Evolutionary conservation across 257 asterid genomes (phyloP).

Genomic region (Gentiana macrophylla): DNA sequence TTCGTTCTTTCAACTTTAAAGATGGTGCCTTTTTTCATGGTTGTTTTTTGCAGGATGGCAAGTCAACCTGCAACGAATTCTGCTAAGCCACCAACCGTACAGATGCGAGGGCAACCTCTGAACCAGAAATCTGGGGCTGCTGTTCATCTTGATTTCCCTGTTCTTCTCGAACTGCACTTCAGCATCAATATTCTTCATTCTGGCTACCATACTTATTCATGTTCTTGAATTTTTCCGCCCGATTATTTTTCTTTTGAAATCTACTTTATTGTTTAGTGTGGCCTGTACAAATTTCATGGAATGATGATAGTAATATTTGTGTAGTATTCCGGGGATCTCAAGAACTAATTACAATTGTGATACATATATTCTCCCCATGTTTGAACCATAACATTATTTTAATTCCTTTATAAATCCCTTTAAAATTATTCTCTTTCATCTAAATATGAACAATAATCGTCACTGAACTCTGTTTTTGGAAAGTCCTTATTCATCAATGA

Average conservation of each 20-base stretch:
- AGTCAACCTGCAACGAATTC: slow-evolving; percentile 49
- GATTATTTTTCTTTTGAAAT: slow-evolving; percentile 30
- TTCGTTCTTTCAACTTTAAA: neutral
- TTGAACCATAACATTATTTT: too few species aligned
- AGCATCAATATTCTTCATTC: slow-evolving; percentile 1
- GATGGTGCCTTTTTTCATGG: neutral
- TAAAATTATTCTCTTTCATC: too few species aligned
- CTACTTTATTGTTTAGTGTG: slow-evolving; percentile 15
- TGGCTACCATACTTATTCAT: neutral
- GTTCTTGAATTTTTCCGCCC: slow-evolving; percentile 3
- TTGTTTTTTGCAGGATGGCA: slow-evolving; percentile 49
- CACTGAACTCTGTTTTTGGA: too few species aligned
- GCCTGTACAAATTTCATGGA: slow-evolving; percentile 24
- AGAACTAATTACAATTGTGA: too few species aligned
- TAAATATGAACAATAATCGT: too few species aligned
- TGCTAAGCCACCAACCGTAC: slow-evolving; percentile 59
- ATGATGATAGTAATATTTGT: neutral
- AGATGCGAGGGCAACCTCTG: slow-evolving; percentile 74
- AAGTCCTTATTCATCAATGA: too few species aligned
- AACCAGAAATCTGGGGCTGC: slow-evolving; percentile 76
- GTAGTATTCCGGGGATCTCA: neutral
- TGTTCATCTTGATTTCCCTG: slow-evolving; percentile 26
- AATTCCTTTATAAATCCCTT: too few species aligned
- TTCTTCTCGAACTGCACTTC: neutral
- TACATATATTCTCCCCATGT: too few species aligned